These are phyloP conservation scores for Sanghuangporus weigelae DNA, from an alignment of 1,284 basidiomycete genomes.

Conservation along the genomic window DNA sequence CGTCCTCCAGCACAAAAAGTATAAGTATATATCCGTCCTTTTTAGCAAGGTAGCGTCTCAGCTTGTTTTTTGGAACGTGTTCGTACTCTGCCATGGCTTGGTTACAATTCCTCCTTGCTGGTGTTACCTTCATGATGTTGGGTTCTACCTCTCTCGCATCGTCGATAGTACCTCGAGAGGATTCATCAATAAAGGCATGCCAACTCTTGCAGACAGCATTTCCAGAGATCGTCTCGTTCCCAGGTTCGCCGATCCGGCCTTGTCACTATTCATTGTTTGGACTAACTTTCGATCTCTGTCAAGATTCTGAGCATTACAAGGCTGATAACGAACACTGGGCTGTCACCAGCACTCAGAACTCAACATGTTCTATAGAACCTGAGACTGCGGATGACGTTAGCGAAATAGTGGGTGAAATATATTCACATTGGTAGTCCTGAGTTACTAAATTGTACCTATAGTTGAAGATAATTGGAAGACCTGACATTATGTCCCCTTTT, in stretches of 20 bases:
- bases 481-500: conserved; percentile 3
- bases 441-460: neutral
- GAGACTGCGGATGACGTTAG: conserved; percentile 6
- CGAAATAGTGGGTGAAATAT: conserved; percentile 10
- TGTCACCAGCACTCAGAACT: conserved; percentile 7
- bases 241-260: conserved; percentile 7
- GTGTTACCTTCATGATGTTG: too few relatives aligned
- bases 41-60: too few relatives aligned
- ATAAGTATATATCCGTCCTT: too few relatives aligned
- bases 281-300: neutral
- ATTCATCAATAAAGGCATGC: conserved; percentile 7
- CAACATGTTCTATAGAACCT: conserved; percentile 17
- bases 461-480: conserved; percentile 5
- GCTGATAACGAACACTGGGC: conserved; percentile 13
- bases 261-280: too few relatives aligned
- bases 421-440: neutral
- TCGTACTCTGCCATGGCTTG: too few relatives aligned
- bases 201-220: conserved; percentile 3
- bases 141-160: too few relatives aligned
- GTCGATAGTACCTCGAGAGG: too few relatives aligned
- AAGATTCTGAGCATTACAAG: conserved; percentile 11
- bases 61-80: too few relatives aligned
- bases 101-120: too few relatives aligned
- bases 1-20: too few relatives aligned
- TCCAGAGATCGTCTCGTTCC: conserved; percentile 13